phyloP scores from a whole-genome alignment of 1,139 yeast genomes.

The Scheffersomyces insectosa region DNA sequence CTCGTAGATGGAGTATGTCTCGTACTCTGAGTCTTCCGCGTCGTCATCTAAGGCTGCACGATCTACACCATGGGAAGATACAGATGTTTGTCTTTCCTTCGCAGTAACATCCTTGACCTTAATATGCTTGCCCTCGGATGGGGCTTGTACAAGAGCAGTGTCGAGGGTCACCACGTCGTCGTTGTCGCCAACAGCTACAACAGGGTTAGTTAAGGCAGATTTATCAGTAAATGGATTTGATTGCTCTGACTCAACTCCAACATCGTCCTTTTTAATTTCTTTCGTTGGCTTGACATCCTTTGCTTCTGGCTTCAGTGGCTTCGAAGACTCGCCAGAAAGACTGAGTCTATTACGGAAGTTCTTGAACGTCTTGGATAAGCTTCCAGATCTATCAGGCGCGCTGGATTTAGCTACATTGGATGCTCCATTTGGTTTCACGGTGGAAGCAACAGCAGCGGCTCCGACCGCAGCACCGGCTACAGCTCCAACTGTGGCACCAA shows the following conservation, averaged over 20 bases:
- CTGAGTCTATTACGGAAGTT: slow-evolving; percentile 23
- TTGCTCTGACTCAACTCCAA: slow-evolving; percentile 7
- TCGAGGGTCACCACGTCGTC: background rate
- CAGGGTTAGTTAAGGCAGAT: slow-evolving; percentile 4
- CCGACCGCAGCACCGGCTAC: slow-evolving; percentile 9
- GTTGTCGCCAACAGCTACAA: slow-evolving; percentile 3
- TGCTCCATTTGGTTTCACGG: background rate
- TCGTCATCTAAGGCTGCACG: slow-evolving; percentile 11
- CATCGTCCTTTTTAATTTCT: slow-evolving; percentile 3
- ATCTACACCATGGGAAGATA: slow-evolving; percentile 2
- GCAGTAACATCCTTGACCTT: background rate
- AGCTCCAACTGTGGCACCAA: slow-evolving; percentile 11
- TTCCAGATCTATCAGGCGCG: slow-evolving; percentile 13
- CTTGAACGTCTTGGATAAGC: slow-evolving; percentile 23
- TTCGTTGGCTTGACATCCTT: slow-evolving; percentile 4
- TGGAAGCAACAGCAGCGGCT: slow-evolving; percentile 1
- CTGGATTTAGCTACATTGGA: slow-evolving; percentile 3
- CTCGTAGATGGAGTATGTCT: slow-evolving; percentile 48
- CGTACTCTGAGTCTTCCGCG: slow-evolving; percentile 18
- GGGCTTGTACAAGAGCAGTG: slow-evolving; percentile 5
- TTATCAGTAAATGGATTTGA: slow-evolving; percentile 1
- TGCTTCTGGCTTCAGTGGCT: background rate
- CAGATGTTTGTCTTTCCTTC: slow-evolving; percentile 5
- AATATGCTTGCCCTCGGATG: slow-evolving; percentile 6
- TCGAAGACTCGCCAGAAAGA: background rate